Conservation (phyloP, 1,284 basidiomycete genomes). For the Neolentinus lepideus region DNA sequence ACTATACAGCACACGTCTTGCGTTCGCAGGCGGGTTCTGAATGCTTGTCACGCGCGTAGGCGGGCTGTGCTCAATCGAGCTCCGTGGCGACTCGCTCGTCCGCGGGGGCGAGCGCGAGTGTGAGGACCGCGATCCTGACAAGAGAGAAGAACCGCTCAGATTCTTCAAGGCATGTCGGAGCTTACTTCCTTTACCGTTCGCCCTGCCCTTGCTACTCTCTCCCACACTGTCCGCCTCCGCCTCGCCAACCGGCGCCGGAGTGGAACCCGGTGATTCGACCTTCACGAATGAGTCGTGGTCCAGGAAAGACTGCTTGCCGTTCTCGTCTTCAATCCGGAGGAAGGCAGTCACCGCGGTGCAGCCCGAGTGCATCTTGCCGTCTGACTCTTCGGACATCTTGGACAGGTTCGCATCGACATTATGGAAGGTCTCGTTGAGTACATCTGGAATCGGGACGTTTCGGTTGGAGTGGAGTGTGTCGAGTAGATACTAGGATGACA, state of each 20-base stretch:
- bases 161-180: constrained; percentile 52
- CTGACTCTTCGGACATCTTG: constrained; percentile 72
- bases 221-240: constrained; percentile 11
- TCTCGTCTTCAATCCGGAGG: constrained; percentile 83
- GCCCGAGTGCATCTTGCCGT: constrained; percentile 91
- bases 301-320: constrained; percentile 63
- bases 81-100: neutral
- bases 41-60: constrained; percentile 11
- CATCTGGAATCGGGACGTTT: constrained; percentile 70
- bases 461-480: constrained; percentile 42
- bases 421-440: constrained; percentile 93
- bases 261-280: too few species aligned
- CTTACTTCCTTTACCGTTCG: constrained; percentile 41
- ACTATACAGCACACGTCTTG: constrained; percentile 82
- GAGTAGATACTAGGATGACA: constrained; percentile 41
- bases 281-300: constrained; percentile 21
- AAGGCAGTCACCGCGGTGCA: constrained; percentile 98
- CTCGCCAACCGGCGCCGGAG: constrained; percentile 19
- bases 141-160: constrained; percentile 36
- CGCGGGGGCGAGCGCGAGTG: constrained; percentile 17
- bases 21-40: constrained; percentile 39
- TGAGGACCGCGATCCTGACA: constrained; percentile 11
- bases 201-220: constrained; percentile 23
- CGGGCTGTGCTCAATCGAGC: neutral
- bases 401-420: constrained; percentile 82